Evolutionary conservation across 495 filamentous ascomycete species (phyloP).

Genomic region (Glarea lozoyensis): DNA sequence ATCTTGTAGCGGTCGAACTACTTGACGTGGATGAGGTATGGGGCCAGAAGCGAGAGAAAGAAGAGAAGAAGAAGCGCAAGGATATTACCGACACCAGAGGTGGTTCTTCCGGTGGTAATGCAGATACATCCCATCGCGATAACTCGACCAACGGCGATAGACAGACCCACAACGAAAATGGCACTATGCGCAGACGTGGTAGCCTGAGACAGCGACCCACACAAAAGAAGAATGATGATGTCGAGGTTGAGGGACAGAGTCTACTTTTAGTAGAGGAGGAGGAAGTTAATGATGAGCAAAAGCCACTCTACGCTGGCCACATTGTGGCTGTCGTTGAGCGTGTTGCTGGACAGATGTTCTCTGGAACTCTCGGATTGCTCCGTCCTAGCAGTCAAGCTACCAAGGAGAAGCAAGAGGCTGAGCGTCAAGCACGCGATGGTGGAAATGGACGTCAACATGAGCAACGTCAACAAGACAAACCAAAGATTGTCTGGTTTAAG

Average conservation of each 20-base stretch:
- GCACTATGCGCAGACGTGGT: conserved; percentile 82
- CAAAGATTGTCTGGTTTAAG: conserved; percentile 99
- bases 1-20: conserved; percentile 90
- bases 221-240: conserved; percentile 99
- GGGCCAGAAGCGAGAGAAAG: conserved; percentile 96
- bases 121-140: conserved; percentile 43
- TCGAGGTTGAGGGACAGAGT: conserved; percentile 97
- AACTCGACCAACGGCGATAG: conserved; percentile 53
- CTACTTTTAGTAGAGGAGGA: conserved; percentile 95
- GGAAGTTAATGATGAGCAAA: conserved; percentile 96
- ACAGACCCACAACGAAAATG: conserved; percentile 52
- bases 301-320: conserved; percentile 93
- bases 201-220: conserved; percentile 94
- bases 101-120: conserved; percentile 58
- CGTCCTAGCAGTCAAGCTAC: conserved; percentile 97
- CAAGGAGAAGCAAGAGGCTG: conserved; percentile 98
- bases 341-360: conserved; percentile 98
- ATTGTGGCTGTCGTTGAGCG: conserved; percentile 96
- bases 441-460: conserved; percentile 64
- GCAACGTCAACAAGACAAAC: conserved; percentile 80
- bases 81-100: conserved; percentile 88
- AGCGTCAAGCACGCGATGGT: conserved; percentile 86
- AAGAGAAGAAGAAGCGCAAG: conserved; percentile 99
- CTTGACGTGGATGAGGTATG: conserved; percentile 98
- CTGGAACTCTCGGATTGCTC: conserved; percentile 84